Base-by-base conservation (phyloP, 2,329 filamentous ascomycete species). In the Dothidotthia symphoricarpi region DNA sequence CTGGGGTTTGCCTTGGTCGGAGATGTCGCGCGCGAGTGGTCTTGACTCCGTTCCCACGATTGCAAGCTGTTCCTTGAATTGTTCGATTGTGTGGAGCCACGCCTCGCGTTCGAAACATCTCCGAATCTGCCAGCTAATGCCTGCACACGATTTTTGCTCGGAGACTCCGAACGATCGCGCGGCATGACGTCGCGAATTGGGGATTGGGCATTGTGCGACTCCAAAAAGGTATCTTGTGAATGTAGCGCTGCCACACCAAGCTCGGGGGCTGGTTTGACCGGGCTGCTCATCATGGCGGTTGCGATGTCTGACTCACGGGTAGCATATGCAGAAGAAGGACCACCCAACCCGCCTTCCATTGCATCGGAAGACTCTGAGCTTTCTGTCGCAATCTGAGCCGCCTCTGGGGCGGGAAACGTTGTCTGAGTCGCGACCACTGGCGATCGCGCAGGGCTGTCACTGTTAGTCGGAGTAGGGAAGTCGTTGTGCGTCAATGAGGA, bases 401-500 rank as follows among this genome's bases (percentile, higher is more conserved):
- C 59, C 36, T 74, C 69, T 24, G 71, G 71, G 28, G 68, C 69
- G n/a, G 70, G 70, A 7, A 70, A 45, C 13, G 69, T 61, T 34
- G 64, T 67, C 14, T 65, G 67, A 7, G 72, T 66, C 29, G 72
- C 72, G 24, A 83, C 55, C 15, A 71, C 68, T 3, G 80, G 79
- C 22, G 72, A 76, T 31, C 76, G 75, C n/a, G 79, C 80, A 22
- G 81, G 80, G 40, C 78, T 83, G 40, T 80, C 80, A 28, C 73
- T 74, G 13, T 73, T 71, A 43, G 73, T 78, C 3, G 81, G 80
- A 24, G 79, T 74, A 39, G 76, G 77, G 35, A 83, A 57, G 52
- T 79, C 76, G 30, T 77, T 74, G 35, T 77, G 73, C 16, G 48
- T 54, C 47, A 64, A 61, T 24, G 69, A 64, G 15, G 63, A 57